Percentiles rank a stretch among this genome's conserved stretches.
Evolutionary conservation across 192 early-diverging fungal genomes (phyloP).

Genomic region (Coemansia erecta): DNA sequence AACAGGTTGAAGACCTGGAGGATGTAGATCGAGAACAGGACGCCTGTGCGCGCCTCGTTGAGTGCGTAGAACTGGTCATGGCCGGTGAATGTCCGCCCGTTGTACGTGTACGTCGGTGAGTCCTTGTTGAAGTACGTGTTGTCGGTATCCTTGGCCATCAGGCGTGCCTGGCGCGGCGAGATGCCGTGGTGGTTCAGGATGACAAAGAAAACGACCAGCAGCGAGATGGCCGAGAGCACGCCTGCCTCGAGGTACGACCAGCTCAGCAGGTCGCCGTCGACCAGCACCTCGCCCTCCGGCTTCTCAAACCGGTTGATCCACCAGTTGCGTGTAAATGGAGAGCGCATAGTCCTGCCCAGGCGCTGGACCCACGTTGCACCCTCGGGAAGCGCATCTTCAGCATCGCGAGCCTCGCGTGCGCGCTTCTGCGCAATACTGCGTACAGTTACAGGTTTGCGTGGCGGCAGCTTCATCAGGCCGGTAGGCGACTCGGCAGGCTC

Average conservation of each 20-base stretch:
- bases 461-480: constrained; percentile 85
- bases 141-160: constrained; percentile 55
- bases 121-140: constrained; percentile 52
- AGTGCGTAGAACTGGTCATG: constrained; percentile 64
- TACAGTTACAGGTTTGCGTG: constrained; percentile 84
- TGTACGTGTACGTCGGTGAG: constrained; percentile 44
- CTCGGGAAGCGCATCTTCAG: constrained; percentile 11
- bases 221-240: constrained; percentile 72
- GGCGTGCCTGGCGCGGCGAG: constrained; percentile 59
- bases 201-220: constrained; percentile 73
- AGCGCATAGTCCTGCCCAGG: constrained; percentile 29
- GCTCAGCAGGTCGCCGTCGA: constrained; percentile 74
- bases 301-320: constrained; percentile 67
- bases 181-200: constrained; percentile 68
- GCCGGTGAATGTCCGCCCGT: constrained; percentile 51
- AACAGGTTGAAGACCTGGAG: constrained; percentile 95
- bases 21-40: constrained; percentile 67
- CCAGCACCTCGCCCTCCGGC: constrained; percentile 80
- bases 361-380: constrained; percentile 8
- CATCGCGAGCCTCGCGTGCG: constrained; percentile 54
- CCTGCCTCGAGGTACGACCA: constrained; percentile 90
- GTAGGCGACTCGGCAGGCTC: constrained; percentile 76
- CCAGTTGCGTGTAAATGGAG: constrained; percentile 57
- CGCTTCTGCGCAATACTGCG: constrained; percentile 72
- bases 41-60: constrained; percentile 72